Evolutionary conservation across 345 rosid genomes (phyloP).

Genomic region (Lumnitzera racemosa): DNA sequence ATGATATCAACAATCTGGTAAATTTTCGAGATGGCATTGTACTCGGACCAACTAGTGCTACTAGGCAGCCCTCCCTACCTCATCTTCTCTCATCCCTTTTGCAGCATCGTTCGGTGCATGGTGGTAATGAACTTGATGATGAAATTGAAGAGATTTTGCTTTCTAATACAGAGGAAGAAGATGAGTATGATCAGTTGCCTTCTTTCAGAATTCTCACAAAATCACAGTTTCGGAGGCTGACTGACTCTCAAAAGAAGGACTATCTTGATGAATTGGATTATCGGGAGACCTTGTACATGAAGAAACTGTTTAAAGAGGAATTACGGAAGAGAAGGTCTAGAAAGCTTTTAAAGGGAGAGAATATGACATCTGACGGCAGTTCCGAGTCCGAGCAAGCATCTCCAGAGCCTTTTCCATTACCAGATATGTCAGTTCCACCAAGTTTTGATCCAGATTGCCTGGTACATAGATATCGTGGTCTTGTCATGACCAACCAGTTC

Average conservation of each 20-base stretch:
- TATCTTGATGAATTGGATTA: constrained; percentile 91
- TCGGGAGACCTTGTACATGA: constrained; percentile 73
- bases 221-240: constrained; percentile 63
- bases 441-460: constrained; percentile 73
- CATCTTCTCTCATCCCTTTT: constrained; percentile 79
- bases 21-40: constrained; percentile 53
- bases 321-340: constrained; percentile 35
- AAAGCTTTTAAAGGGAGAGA: constrained; percentile 33
- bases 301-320: constrained; percentile 81
- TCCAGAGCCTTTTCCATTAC: constrained; percentile 52
- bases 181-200: constrained; percentile 86
- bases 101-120: constrained; percentile 40
- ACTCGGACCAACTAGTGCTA: constrained; percentile 45
- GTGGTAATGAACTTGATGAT: constrained; percentile 39
- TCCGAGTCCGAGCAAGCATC: constrained; percentile 19
- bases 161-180: constrained; percentile 52
- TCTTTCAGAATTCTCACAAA: constrained; percentile 70
- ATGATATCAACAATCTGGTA: constrained; percentile 59
- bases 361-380: constrained; percentile 17
- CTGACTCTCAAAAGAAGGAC: constrained; percentile 58
- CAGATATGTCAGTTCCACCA: constrained; percentile 78
- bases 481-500: constrained; percentile 51
- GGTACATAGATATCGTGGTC: constrained; percentile 55
- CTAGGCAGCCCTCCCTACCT: constrained; percentile 71
- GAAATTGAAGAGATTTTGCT: constrained; percentile 44